Base-by-base conservation (phyloP, 2,329 filamentous ascomycete genomes). In the Exophiala bonariae region DNA sequence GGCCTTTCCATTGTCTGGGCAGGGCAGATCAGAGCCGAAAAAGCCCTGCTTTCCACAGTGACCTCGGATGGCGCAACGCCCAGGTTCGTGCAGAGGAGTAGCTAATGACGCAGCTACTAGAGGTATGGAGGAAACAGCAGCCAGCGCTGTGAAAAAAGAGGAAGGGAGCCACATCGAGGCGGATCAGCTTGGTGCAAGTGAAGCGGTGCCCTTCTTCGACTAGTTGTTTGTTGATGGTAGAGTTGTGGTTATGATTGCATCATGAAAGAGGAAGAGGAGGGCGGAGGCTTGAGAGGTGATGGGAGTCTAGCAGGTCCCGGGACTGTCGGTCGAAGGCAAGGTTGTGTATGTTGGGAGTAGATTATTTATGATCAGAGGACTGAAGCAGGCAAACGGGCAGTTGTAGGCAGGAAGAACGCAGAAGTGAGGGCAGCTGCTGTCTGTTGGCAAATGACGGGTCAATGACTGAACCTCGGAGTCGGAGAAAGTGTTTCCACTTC, bases 11-110 rank as follows among this genome's bases (percentile, higher is more conserved):
- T 99, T 99, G 70, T 99, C 92, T 11, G 91, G 83, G 65, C 93
- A 99, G 3, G 93, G 93, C 51, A 97, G 76, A 58, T 95, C 82
- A 48, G 89, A 86, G 46, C 90, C 89, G 62, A 97, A 97, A 66
- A 93, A 86, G 54, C 86, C 85, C 69, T 92, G 85, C 68, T 90
- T 91, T 38, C 93, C 93, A 65, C 93, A 99, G 55, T 95, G 86
- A 6, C 90, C 90, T 40, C 92, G 82, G 54, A 97, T 89, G 1
- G 92, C 89, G 68, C 92, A 97, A 56, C 92, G 81, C 32, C 92
- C 92, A 40, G 85, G 76, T 69, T 96, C 91, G 60, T 96, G 92
- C 56, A 83, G 87, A 1, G 63, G 56, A 14, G 73, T 75, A 23
- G 58, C 34, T 5, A 39, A 26, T 22, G 45, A 43, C 11, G 43